Conservation (phyloP, 345 rosid species). For the Mercurialis annua region DNA sequence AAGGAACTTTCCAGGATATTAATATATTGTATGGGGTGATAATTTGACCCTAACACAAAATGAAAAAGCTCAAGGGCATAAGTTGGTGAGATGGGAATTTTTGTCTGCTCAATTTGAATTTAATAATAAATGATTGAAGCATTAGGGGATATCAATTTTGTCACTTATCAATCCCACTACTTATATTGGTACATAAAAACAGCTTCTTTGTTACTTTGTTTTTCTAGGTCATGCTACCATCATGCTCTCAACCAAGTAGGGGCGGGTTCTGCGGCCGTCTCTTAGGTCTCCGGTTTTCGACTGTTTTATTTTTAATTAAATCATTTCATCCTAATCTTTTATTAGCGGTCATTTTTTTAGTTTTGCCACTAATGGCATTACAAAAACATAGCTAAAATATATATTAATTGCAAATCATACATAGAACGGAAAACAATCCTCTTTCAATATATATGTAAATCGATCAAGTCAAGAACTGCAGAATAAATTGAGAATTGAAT, state of each 20-base stretch:
- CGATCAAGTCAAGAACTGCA: too few relatives aligned
- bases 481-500: too few relatives aligned
- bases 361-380: too few relatives aligned
- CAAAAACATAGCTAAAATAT: too few relatives aligned
- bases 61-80: not conserved
- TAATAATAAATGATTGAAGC: not conserved
- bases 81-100: constrained; percentile 15
- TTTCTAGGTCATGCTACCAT: constrained; percentile 7
- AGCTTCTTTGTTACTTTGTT: not conserved
- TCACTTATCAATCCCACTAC: constrained; percentile 14
- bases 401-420: too few relatives aligned
- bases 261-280: too few relatives aligned
- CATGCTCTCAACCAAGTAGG: not conserved
- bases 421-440: too few relatives aligned
- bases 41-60: not conserved
- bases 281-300: too few relatives aligned
- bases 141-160: constrained; percentile 12
- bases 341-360: not conserved
- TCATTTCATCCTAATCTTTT: constrained; percentile 11
- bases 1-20: not conserved
- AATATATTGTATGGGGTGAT: not conserved
- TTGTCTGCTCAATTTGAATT: not conserved
- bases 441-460: too few relatives aligned
- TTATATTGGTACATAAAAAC: not conserved
- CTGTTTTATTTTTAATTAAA: too few relatives aligned